phyloP scores from a whole-genome alignment of 2,329 filamentous ascomycete genomes.

The Diplocarpon mali region DNA sequence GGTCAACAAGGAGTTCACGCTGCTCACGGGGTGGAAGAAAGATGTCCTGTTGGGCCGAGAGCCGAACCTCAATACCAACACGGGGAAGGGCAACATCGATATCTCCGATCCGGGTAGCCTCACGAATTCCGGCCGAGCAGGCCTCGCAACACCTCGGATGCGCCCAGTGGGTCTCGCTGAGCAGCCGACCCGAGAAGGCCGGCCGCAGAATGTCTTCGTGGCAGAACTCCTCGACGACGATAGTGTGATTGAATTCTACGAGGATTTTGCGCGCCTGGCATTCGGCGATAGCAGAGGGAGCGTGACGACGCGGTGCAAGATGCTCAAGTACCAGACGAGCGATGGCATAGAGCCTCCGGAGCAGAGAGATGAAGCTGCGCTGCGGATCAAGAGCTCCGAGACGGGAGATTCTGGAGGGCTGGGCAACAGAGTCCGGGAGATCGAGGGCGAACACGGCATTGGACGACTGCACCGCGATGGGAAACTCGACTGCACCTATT shows the following conservation, averaged over 20 bases:
- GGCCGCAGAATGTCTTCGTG: conserved; percentile 72
- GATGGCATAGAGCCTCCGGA: conserved; percentile 33
- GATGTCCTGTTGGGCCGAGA: conserved; percentile 81
- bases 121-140: conserved; percentile 31
- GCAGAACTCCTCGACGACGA: conserved; percentile 91
- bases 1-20: conserved; percentile 93
- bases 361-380: conserved; percentile 12
- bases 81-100: conserved; percentile 36
- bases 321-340: conserved; percentile 81
- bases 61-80: conserved; percentile 77
- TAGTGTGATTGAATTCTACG: conserved; percentile 87
- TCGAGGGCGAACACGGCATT: conserved; percentile 67
- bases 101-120: conserved; percentile 27
- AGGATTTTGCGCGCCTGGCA: conserved; percentile 85
- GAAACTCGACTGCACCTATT: conserved; percentile 89
- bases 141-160: conserved; percentile 41
- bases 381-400: conserved; percentile 12
- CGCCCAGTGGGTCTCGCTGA: conserved; percentile 33
- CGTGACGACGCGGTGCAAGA: conserved; percentile 71
- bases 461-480: conserved; percentile 75
- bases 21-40: conserved; percentile 88
- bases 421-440: conserved; percentile 49
- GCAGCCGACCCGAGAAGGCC: conserved; percentile 31
- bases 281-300: conserved; percentile 84
- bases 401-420: conserved; percentile 24